Conservation (phyloP, 768 basidiomycete species). For the Psilocybe azurescens region DNA sequence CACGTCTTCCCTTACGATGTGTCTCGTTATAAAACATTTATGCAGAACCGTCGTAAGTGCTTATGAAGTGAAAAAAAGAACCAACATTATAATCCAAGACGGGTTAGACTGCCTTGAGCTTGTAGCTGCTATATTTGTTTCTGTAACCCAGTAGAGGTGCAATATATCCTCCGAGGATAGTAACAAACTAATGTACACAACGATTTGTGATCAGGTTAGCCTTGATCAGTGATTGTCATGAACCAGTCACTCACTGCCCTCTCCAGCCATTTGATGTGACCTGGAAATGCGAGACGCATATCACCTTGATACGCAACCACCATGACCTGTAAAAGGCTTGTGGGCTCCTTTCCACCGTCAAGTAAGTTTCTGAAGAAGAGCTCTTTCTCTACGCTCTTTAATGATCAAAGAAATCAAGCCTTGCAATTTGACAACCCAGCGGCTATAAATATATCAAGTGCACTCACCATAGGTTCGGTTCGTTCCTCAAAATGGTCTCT, state of each 20-base stretch:
- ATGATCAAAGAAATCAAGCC: not conserved
- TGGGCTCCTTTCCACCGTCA: constrained; percentile 18
- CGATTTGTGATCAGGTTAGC: not conserved
- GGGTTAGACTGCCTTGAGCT: constrained; percentile 5
- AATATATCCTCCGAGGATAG: constrained; percentile 31
- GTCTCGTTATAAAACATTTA: too few relatives aligned
- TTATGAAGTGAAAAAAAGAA: too few relatives aligned
- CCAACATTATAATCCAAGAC: not conserved
- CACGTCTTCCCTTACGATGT: too few relatives aligned
- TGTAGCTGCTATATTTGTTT: constrained; percentile 19
- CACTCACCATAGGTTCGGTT: constrained; percentile 35
- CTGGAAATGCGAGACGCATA: constrained; percentile 28
- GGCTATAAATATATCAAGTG: not conserved
- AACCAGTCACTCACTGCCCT: constrained; percentile 26
- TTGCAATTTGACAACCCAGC: not conserved
- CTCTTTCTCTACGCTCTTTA: constrained; percentile 36
- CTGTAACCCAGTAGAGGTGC: constrained; percentile 30
- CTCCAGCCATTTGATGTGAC: constrained; percentile 33
- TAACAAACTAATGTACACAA: not conserved
- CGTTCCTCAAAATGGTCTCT: constrained; percentile 34
- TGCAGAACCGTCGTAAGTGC: too few relatives aligned
- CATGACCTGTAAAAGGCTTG: constrained; percentile 26
- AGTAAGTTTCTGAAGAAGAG: constrained; percentile 39
- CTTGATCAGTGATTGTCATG: not conserved
- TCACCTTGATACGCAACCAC: constrained; percentile 33